phyloP scores from a whole-genome alignment of 192 early-diverging fungal genomes.

The Podila clonocystis region DNA sequence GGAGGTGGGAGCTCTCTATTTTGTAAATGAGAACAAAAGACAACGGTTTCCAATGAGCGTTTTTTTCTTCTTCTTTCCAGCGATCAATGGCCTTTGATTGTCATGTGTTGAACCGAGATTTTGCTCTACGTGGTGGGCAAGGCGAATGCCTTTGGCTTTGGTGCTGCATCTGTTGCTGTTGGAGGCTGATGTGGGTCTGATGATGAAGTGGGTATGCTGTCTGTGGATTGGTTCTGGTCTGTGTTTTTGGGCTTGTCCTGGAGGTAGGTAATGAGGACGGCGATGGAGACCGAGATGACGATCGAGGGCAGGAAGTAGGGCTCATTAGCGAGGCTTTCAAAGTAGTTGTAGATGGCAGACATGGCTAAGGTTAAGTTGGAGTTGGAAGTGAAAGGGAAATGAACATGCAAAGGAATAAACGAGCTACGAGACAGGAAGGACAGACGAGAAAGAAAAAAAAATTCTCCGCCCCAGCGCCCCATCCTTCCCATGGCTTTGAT shows the following conservation, averaged over 20 bases:
- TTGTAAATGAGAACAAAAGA: neutral
- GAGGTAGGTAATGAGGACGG: conserved; percentile 19
- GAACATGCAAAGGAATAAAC: neutral
- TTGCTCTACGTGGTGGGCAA: conserved; percentile 34
- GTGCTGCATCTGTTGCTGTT: neutral
- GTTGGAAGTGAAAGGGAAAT: neutral
- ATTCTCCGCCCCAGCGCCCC: neutral
- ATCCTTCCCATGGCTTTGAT: too few relatives aligned
- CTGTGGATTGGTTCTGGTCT: neutral
- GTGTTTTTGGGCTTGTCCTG: conserved; percentile 15
- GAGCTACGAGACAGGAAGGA: neutral
- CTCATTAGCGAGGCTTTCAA: conserved; percentile 29
- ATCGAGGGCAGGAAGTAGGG: conserved; percentile 26
- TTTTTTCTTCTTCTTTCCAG: too few relatives aligned
- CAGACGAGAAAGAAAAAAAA: conserved; percentile 1
- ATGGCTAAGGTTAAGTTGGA: neutral
- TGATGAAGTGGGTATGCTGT: neutral
- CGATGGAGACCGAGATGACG: conserved; percentile 18
- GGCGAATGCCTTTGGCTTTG: conserved; percentile 49
- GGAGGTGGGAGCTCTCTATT: conserved; percentile 38
- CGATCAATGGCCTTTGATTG: too few relatives aligned
- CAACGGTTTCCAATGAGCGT: neutral
- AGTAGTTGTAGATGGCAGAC: conserved; percentile 11
- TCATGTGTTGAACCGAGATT: neutral
- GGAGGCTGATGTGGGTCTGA: neutral